Evolutionary conservation across 805 yeast genomes (phyloP), one percentile per base, ranked within the genome.

Genomic region (Aciculoconidium aculeatum): DNA sequence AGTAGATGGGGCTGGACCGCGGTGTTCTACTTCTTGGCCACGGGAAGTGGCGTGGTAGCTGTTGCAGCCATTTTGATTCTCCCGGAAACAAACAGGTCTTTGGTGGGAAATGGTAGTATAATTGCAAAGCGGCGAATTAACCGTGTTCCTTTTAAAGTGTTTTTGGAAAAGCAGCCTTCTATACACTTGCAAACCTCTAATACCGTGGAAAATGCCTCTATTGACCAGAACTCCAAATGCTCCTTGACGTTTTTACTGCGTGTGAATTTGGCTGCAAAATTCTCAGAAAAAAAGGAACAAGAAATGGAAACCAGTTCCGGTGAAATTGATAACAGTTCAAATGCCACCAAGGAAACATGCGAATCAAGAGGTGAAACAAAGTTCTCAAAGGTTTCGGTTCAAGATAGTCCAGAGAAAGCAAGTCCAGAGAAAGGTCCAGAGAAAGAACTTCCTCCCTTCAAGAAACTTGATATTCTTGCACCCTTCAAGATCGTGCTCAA

Each of bases 61-160:
- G 1, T 58, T 0, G 12, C 53, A 0, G 53, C 64, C 2, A 34
- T 57, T 33, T 11, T 53, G 4, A 12, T 47, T 3, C 51, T 86
- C 11, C 94, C 95, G 1, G 95, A 87, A 47, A 87, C 95, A 0
- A 70, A 71, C 21, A 63, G 95, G 32, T 53, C 70, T 5, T 51
- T 81, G 6, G 90, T 77, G 1, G 95, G 94, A 0, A 83, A 84
- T 51, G 83, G 87, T 1, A 71, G 87, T 1, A 54, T 77, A 1
- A 45, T 40, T 3, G 94, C 94, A 0, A 46, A 40, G 16, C 39
- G 34, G 0, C 21, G 52, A 4, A n/a, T 66, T 3, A 64, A 72
- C 37, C 58, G 44, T 26, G 66, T 78, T 1, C 76, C 77, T 0
- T n/a, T n/a, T n/a, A 39, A 48, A 18, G 37, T n/a, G n/a, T n/a